Evolutionary conservation across 2,329 filamentous ascomycete genomes (phyloP), one percentile per base, ranked within the genome.

Genomic region (Hypomyces perniciosus): DNA sequence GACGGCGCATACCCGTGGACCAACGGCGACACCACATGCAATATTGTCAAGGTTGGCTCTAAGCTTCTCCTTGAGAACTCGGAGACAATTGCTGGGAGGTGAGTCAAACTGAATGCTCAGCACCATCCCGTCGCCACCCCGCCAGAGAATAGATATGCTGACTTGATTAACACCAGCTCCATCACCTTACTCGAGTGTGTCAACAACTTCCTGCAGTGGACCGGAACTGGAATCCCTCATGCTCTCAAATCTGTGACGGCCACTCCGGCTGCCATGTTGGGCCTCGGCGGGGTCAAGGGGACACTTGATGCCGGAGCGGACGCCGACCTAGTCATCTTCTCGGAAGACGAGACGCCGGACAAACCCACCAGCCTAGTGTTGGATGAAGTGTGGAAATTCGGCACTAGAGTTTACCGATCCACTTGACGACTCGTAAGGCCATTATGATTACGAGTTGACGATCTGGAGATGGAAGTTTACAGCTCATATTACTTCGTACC

Each of bases 1-100:
- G 90, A 96, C 61, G 91, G 91, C 3, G 77, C 81, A 2, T 95
- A 96, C 64, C 80, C 85, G 55, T 95, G 90, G 89, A 91, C 84
- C 5, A 95, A 96, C 60, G 81, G 81, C 6, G 77, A 79, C 50
- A 69, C 71, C 28, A 75, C 75, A 42, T 77, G 77, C 56, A 74
- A 71, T 34, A 82, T 86, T 56, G 68, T 86, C 53, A 92, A 92
- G 71, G 80, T 79, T 46, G 90, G 90, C 1, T 73, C 82, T 0
- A 77, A 85, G 50, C 70, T 96, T 34, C 83, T 87, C 3, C 74
- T 95, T 1, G 86, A 95, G 64, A 88, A 86, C 10, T 89, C 87
- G 0, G 80, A 86, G 30, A 87, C 81, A 52, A 89, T 95, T 62
- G 89, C 88, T 10, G 88, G 87, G 57, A 86, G 83, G 83, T 77